Evolutionary conservation across 139 green algal species (phyloP).

Genomic region (Haematococcus lacustris): DNA sequence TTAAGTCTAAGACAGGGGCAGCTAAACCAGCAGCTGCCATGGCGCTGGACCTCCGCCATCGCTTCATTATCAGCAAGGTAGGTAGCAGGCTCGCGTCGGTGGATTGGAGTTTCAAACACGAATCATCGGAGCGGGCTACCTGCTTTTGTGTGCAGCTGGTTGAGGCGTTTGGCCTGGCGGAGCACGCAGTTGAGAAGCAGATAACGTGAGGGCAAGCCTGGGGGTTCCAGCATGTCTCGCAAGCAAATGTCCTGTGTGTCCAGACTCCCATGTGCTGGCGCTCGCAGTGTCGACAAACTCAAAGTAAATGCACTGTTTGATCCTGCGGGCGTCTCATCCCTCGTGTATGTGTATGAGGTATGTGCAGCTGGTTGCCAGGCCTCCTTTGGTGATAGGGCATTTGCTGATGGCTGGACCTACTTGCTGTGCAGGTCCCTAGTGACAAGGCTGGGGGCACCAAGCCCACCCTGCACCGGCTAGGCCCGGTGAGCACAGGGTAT

Average conservation of each 20-base stretch:
- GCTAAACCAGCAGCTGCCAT: too few relatives aligned
- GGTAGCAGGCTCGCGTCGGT: too few relatives aligned
- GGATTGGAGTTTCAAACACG: too few relatives aligned
- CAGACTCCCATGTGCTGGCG: too few relatives aligned
- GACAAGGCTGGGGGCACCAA: too few relatives aligned
- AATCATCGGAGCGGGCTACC: too few relatives aligned
- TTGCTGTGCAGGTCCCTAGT: conserved; percentile 31
- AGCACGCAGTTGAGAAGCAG: conserved; percentile 43
- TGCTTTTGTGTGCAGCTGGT: too few relatives aligned
- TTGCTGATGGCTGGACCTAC: background rate
- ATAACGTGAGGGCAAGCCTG: conserved; percentile 40
- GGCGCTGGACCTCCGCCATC: conserved; percentile 39
- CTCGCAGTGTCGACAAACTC: conserved; percentile 45
- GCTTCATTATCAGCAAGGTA: conserved; percentile 44
- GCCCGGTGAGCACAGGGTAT: conserved; percentile 15
- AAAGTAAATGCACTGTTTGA: conserved; percentile 58
- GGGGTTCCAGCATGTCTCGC: background rate
- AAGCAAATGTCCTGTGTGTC: background rate
- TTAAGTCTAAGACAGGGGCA: too few relatives aligned
- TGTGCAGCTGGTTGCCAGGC: background rate
- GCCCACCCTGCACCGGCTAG: conserved; percentile 27
- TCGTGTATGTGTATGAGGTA: conserved; percentile 60
- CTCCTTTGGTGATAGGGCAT: background rate
- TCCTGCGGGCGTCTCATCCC: conserved; percentile 28
- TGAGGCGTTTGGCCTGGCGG: conserved; percentile 35